These are phyloP conservation scores for Apiospora phragmitis DNA, from an alignment of 2,329 filamentous ascomycete species.

Conservation along the genomic window DNA sequence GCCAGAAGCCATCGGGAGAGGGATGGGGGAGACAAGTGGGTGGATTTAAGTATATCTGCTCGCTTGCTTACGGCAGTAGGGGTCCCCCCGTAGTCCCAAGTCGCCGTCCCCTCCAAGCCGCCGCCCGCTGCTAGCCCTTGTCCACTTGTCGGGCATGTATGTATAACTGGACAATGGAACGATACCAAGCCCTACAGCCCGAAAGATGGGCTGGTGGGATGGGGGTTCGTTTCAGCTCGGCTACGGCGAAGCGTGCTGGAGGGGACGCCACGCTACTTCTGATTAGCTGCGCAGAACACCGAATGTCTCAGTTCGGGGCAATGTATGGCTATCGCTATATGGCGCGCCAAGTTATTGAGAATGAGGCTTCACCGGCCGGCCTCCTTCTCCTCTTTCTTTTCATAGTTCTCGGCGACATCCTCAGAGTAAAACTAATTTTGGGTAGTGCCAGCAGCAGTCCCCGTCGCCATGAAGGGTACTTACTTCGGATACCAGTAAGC, in stretches of 20 bases:
- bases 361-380: background rate
- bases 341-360: background rate
- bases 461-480: background rate
- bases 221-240: background rate
- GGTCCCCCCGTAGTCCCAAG: background rate
- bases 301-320: background rate
- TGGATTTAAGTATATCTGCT: background rate
- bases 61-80: background rate
- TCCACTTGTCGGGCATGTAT: background rate
- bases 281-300: constrained; percentile 1
- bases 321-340: background rate
- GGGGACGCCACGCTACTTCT: background rate
- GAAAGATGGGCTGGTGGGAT: background rate
- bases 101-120: background rate
- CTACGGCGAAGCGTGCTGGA: background rate
- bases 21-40: background rate
- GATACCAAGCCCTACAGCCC: background rate
- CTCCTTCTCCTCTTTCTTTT: background rate
- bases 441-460: background rate
- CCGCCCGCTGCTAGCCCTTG: background rate
- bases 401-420: background rate
- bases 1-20: background rate
- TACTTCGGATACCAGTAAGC: background rate
- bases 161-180: background rate
- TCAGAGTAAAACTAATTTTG: background rate